phyloP scores from a whole-genome alignment of 345 rosid species.

The Eucalyptus shirleyi region DNA sequence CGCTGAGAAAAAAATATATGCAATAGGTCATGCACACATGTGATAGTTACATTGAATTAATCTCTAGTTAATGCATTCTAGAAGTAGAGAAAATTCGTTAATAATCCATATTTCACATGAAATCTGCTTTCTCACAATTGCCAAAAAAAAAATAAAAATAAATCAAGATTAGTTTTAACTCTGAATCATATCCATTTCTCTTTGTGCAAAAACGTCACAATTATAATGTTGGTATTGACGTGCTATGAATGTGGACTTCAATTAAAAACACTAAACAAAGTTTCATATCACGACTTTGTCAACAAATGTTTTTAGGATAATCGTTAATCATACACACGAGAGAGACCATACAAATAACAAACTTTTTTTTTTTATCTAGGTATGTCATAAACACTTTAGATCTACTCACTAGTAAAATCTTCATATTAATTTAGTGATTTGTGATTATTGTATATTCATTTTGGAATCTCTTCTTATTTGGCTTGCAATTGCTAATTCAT shows the following conservation, averaged over 20 bases:
- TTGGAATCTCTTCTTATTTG: not conserved
- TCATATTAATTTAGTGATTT: not conserved
- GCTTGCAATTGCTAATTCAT: accelerated
- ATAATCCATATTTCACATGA: not conserved
- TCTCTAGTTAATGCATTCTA: not conserved
- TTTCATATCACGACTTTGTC: not conserved
- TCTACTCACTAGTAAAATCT: not conserved
- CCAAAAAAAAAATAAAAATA: no score
- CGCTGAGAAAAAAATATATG: not conserved
- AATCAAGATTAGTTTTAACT: not conserved
- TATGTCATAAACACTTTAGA: not conserved
- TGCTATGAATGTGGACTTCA: not conserved
- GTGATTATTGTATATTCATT: not conserved
- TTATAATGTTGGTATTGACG: not conserved
- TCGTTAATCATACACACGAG: not conserved
- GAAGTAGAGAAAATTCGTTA: not conserved
- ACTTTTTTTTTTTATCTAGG: not conserved
- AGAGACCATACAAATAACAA: not conserved
- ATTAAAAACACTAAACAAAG: not conserved
- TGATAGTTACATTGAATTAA: not conserved
- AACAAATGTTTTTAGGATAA: not conserved
- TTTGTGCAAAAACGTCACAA: not conserved
- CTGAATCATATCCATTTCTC: not conserved
- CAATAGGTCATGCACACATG: not conserved
- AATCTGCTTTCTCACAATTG: not conserved